Percentiles rank a stretch among this genome's conserved stretches.
phyloP scores from a whole-genome alignment of 306 rosid genomes.

The Cucumis cinereus region DNA sequence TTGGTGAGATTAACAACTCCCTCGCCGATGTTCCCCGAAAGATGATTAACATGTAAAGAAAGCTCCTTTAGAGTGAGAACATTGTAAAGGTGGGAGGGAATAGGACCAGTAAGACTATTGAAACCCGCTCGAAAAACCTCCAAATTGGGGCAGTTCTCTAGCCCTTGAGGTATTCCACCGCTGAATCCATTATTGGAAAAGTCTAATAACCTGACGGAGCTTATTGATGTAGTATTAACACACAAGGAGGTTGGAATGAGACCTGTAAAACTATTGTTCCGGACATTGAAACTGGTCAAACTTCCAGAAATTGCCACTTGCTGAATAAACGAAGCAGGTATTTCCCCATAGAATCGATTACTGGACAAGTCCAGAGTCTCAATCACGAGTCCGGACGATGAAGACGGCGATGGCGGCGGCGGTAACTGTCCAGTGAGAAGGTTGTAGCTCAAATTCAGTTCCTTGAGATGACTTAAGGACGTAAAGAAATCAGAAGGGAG shows the following conservation, averaged over 20 bases:
- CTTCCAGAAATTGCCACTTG: conserved; percentile 20
- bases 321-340: conserved; percentile 35
- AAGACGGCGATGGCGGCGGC: not conserved
- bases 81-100: conserved; percentile 51
- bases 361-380: conserved; percentile 57
- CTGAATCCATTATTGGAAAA: conserved; percentile 47
- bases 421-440: conserved; percentile 30
- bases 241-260: conserved; percentile 45
- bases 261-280: conserved; percentile 68
- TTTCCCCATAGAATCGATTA: conserved; percentile 44
- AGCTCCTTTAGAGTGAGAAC: conserved; percentile 32
- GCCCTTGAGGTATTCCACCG: conserved; percentile 34
- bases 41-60: conserved; percentile 46
- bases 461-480: conserved; percentile 20
- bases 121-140: conserved; percentile 66
- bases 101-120: conserved; percentile 42
- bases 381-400: conserved; percentile 5
- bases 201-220: conserved; percentile 39
- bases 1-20: conserved; percentile 32
- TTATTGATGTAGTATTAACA: conserved; percentile 15
- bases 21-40: conserved; percentile 39
- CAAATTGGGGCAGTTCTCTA: conserved; percentile 51
- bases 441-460: conserved; percentile 55
- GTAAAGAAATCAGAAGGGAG: conserved; percentile 28
- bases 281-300: conserved; percentile 56